A percentile compares a stretch with the other conserved stretches of the same genome.
Conservation (phyloP, 1,284 basidiomycete species). For the Cystobasidium pallidum region DNA sequence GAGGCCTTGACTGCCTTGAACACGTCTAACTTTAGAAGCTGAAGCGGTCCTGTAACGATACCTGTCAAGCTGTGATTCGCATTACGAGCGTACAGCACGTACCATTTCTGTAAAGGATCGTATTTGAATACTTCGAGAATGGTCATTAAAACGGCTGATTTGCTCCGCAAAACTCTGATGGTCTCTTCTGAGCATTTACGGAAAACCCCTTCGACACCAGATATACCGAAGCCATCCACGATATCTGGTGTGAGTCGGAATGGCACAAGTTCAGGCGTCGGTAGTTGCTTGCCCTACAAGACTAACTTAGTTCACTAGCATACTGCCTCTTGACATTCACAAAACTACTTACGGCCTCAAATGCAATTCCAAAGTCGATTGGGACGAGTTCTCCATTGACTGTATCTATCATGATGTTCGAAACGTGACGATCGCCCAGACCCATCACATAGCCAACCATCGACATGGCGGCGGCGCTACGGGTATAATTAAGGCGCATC, state of each 20-base stretch:
- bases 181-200: constrained; percentile 94
- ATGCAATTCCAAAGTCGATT: constrained; percentile 95
- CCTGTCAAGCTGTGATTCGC: constrained; percentile 37
- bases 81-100: constrained; percentile 47
- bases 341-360: constrained; percentile 66
- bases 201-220: constrained; percentile 91
- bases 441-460: constrained; percentile 93
- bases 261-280: constrained; percentile 84
- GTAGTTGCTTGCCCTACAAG: constrained; percentile 74
- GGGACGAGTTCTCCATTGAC: constrained; percentile 83
- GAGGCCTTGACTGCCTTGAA: constrained; percentile 44
- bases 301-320: not conserved
- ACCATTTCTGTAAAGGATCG: constrained; percentile 93
- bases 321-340: not conserved
- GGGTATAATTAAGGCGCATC: constrained; percentile 86
- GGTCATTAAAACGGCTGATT: constrained; percentile 85
- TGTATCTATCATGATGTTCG: constrained; percentile 89
- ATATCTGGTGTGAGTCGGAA: constrained; percentile 93
- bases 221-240: constrained; percentile 88
- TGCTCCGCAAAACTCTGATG: constrained; percentile 80
- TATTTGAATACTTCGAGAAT: constrained; percentile 96
- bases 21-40: constrained; percentile 48
- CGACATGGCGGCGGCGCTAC: constrained; percentile 89
- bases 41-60: constrained; percentile 49
- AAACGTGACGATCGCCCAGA: constrained; percentile 87